Evolutionary conservation across 1,284 basidiomycete genomes (phyloP), one percentile per base, ranked within the genome.

Genomic region (Sporisorium graminicola): DNA sequence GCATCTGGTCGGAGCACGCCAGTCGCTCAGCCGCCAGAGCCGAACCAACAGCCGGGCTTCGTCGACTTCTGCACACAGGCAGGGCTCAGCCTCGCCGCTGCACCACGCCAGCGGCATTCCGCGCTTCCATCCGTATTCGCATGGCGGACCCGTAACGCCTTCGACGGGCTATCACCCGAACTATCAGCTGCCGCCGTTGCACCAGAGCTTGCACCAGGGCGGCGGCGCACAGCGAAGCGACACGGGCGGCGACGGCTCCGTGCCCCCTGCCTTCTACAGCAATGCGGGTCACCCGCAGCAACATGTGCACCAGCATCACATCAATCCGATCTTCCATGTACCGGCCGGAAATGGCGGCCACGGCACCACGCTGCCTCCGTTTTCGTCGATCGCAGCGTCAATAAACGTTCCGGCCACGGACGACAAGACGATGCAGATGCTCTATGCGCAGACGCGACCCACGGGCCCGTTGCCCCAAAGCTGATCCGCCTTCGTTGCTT

Each of bases 51-150:
- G 80, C 46, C 74, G 80, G 40, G 77, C 80, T 12, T 78, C 74
- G 14, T 83, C 81, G 35, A 67, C 75, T 12, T 83, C 81, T 14
- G 74, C 71, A 24, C 80, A 83, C 43, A 67, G 81, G 16, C 71
- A 71, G 44, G 81, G 81, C 9, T 82, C 80, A 31, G 79, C 81
- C 16, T 82, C 80, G 14, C 81, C 81, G 12, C 65, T 83, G 54
- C 81, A 83, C 62, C 78, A 80, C 66, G 69, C 78, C 9, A 68
- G 72, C 20, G 78, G 74, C 26, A 74, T 76, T n/a, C 80, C 81
- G 2, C 74, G 81, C 42, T 83, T 82, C 67, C 81, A 83, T 62
- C 81, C 81, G 3, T 83, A 83, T 33, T 80, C 79, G 52, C 70
- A 72, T 35, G 79, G 79, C 16, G 58, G 61, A 10, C 63, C 75